These are phyloP conservation scores for Lepidium didymum DNA, from an alignment of 345 rosid genomes.

Conservation along the genomic window DNA sequence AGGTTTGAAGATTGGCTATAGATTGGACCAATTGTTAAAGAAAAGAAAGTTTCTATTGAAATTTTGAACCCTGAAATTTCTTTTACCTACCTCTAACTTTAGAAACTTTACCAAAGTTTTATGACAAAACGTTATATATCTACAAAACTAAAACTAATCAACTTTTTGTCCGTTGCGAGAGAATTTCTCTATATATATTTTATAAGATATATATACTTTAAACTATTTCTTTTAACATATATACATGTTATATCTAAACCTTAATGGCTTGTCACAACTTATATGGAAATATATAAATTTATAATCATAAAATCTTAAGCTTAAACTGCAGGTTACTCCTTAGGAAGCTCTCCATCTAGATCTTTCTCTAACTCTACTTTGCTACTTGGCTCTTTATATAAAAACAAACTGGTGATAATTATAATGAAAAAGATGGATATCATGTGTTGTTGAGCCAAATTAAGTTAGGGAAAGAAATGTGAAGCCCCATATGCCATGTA, in stretches of 20 bases:
- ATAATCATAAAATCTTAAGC: background rate
- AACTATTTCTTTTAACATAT: too few species aligned
- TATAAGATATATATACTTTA: too few species aligned
- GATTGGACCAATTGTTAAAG: too few species aligned
- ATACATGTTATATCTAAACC: too few species aligned
- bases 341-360: background rate
- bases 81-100: too few species aligned
- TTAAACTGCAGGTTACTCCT: background rate
- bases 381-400: background rate
- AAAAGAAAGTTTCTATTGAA: too few species aligned
- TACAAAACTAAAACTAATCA: background rate
- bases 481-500: conserved; percentile 12
- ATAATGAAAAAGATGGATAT: background rate
- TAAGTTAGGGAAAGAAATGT: background rate
- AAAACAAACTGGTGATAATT: too few species aligned
- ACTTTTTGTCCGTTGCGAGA: background rate
- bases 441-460: background rate
- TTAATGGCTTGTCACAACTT: background rate
- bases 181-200: background rate
- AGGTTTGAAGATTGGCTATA: too few species aligned
- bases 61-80: too few species aligned
- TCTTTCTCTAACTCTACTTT: background rate
- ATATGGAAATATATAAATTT: background rate
- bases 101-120: background rate
- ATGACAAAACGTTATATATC: background rate